phyloP scores from a whole-genome alignment of 1,284 basidiomycete genomes.

The Puccinia hordei region DNA sequence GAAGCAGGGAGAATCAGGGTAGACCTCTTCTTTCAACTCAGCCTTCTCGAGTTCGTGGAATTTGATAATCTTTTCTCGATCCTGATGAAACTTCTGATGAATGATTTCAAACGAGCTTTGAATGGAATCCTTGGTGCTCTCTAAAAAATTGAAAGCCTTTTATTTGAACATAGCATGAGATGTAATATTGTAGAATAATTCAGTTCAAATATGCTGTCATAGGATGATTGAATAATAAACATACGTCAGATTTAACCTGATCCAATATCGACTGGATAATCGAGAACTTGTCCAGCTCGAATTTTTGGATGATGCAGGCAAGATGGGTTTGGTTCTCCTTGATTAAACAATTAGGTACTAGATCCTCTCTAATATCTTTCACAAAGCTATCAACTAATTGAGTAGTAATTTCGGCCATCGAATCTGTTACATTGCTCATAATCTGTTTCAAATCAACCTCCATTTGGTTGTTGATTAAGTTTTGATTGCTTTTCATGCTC shows the following conservation, averaged over 20 bases:
- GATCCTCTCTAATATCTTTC: conserved; percentile 5
- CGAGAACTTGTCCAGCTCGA: conserved; percentile 20
- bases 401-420: not conserved
- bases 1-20: not conserved
- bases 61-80: conserved; percentile 39
- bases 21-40: conserved; percentile 47
- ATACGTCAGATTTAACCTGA: conserved; percentile 34
- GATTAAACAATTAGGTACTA: conserved; percentile 21
- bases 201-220: not conserved
- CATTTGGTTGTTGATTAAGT: conserved; percentile 21
- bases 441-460: conserved; percentile 17
- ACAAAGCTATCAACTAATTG: conserved; percentile 16
- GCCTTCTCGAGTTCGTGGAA: conserved; percentile 44
- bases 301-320: conserved; percentile 4
- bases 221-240: not conserved
- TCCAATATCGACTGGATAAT: conserved; percentile 19
- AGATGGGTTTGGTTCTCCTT: conserved; percentile 27
- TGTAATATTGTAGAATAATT: not conserved
- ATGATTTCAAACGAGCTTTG: conserved; percentile 43
- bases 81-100: conserved; percentile 15
- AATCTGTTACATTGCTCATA: conserved; percentile 3
- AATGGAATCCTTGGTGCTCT: conserved; percentile 21
- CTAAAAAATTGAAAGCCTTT: conserved; percentile 42
- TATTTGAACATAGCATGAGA: too few relatives aligned
- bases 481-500: conserved; percentile 39